Percentiles rank a stretch among this genome's conserved stretches.
phyloP scores from a whole-genome alignment of 306 rosid species.

The Parietaria judaica region DNA sequence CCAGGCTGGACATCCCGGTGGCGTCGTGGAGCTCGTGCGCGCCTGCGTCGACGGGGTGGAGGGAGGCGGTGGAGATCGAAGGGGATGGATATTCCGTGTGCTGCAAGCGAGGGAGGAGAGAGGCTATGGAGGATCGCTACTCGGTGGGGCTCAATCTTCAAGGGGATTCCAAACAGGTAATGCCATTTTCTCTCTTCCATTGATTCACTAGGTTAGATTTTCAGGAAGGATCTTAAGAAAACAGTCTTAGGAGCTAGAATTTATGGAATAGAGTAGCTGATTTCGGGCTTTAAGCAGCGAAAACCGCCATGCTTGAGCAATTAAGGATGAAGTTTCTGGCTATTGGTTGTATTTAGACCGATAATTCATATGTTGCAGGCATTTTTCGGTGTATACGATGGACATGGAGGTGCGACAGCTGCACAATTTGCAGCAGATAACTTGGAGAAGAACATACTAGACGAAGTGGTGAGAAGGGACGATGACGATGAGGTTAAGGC shows the following conservation, averaged over 20 bases:
- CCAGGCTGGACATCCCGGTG: slow-evolving; percentile 67
- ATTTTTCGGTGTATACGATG: slow-evolving; percentile 80
- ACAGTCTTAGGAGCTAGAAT: slow-evolving; percentile 9
- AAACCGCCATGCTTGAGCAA: neutral
- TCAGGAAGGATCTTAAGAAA: neutral
- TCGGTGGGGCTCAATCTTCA: slow-evolving; percentile 52
- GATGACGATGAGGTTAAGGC: slow-evolving; percentile 40
- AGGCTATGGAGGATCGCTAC: slow-evolving; percentile 84
- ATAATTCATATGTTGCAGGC: slow-evolving; percentile 45
- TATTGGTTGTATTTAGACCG: too few relatives aligned
- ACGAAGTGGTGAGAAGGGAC: slow-evolving; percentile 34
- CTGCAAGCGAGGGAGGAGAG: slow-evolving; percentile 89
- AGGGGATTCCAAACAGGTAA: slow-evolving; percentile 74
- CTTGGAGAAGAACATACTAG: slow-evolving; percentile 58
- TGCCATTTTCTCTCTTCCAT: neutral
- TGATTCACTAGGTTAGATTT: neutral
- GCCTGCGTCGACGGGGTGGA: slow-evolving; percentile 23
- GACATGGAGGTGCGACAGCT: slow-evolving; percentile 91
- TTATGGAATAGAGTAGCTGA: neutral
- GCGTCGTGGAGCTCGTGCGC: slow-evolving; percentile 32
- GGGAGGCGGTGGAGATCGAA: slow-evolving; percentile 54
- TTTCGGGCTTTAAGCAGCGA: too few relatives aligned
- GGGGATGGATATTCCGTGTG: slow-evolving; percentile 56
- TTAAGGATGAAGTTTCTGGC: neutral
- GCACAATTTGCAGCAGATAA: slow-evolving; percentile 76